Base-by-base conservation (phyloP, 2,329 filamentous ascomycete genomes). In the Colletotrichum sp. region DNA sequence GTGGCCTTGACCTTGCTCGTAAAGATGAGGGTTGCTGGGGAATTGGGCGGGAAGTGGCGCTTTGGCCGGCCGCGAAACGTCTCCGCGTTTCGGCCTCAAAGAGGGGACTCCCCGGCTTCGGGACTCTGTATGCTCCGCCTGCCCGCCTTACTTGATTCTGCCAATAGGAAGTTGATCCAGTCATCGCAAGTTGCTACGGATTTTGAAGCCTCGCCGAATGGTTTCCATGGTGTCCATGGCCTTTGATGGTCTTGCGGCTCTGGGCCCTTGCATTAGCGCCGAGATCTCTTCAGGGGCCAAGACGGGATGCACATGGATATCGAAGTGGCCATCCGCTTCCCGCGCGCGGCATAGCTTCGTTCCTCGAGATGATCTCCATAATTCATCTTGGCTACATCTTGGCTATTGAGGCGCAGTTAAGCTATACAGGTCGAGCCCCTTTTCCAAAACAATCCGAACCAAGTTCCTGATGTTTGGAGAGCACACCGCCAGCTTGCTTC, bases 41-140 rank as follows among this genome's bases (percentile, higher is more conserved):
- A 29, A 55, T 16, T 16, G 55, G 55, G 36, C 19, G 52, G 52
- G 69, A 75, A 22, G 55, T 67, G 70, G 57, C 70, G 73, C 73
- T 76, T 69, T 76, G 73, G 73, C 72, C 72, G 55, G 62, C 70
- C 44, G 57, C 70, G 73, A 76, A 76, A 76, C 73, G 49, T 30
- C 44, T 59, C 44, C 39, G 34, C 73, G 73, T 76, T 76, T 76
- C 73, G 73, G 34, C 34, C 19, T 73, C 55, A 16, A 61, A 34
- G 64, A 69, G n/a, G 69, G 73, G 63, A 36, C 22, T 25, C n/a
- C 64, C 70, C 57, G 57, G 73, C 44, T 36, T 73, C 70, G 70
- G 63, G 22, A 25, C 22, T n/a, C 34, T 61, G 11, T n/a, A n/a
- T 15, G 44, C 44, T 32, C 64, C 57, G 57, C 44, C 44, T 32